A percentile compares a stretch with the other conserved stretches of the same genome.
phyloP scores from a whole-genome alignment of 208 protist species.

The Crithidia bombi region DNA sequence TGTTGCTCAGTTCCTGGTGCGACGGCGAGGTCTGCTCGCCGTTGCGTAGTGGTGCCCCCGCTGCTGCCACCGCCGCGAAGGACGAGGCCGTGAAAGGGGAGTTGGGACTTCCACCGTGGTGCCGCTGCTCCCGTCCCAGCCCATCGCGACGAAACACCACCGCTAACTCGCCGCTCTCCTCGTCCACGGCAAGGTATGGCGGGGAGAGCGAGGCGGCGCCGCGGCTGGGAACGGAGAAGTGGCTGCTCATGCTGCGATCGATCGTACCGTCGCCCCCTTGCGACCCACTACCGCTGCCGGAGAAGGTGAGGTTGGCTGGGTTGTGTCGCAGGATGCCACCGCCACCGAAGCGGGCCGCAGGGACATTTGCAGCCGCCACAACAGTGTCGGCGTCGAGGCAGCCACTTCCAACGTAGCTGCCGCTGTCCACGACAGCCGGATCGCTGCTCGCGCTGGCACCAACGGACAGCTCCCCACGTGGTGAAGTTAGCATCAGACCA shows the following conservation, averaged over 20 bases:
- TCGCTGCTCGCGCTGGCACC: constrained; percentile 8
- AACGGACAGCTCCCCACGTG: neutral
- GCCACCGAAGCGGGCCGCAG: constrained; percentile 10
- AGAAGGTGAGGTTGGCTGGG: constrained; percentile 4
- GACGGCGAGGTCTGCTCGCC: constrained; percentile 6
- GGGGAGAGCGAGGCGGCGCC: constrained; percentile 2
- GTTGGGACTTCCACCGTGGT: constrained; percentile 8
- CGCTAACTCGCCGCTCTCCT: constrained; percentile 23
- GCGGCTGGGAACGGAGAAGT: constrained; percentile 14
- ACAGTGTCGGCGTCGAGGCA: constrained; percentile 4
- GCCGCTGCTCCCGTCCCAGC: neutral
- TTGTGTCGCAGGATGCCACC: constrained; percentile 11
- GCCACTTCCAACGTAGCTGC: constrained; percentile 13
- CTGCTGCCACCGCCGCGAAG: neutral
- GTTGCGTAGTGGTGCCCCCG: neutral
- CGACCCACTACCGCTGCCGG: constrained; percentile 15
- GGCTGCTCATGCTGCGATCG: constrained; percentile 20
- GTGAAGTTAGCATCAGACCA: neutral
- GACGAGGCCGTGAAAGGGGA: constrained; percentile 4
- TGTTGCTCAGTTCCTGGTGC: constrained; percentile 9
- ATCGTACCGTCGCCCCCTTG: constrained; percentile 7
- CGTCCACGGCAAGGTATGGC: constrained; percentile 20
- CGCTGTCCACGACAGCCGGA: neutral
- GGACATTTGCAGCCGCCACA: neutral
- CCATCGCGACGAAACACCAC: constrained; percentile 7